Conservation (phyloP, 371 early-diverging fungal genomes). For the Nosema granulosis region DNA sequence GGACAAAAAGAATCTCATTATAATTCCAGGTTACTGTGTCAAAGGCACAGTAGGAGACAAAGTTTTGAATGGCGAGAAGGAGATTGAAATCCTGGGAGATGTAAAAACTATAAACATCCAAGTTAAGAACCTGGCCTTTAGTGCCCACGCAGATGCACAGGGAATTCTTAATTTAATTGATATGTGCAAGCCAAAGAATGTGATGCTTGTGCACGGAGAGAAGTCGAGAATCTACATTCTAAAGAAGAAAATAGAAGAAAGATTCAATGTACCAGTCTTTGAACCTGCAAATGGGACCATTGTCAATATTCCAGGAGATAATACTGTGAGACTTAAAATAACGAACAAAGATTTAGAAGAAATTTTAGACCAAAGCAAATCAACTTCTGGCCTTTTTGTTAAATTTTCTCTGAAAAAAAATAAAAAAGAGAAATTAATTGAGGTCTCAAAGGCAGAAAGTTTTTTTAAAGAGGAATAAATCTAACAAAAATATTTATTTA, state of each 20-base stretch:
- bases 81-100: constrained; percentile 73
- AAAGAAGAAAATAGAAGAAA: constrained; percentile 69
- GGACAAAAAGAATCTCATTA: constrained; percentile 79
- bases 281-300: constrained; percentile 51
- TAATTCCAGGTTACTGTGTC: constrained; percentile 76
- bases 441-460: constrained; percentile 1
- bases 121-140: constrained; percentile 88
- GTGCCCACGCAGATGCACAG: constrained; percentile 94
- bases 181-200: constrained; percentile 81
- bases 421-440: neutral
- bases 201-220: constrained; percentile 96
- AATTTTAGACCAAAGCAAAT: constrained; percentile 17
- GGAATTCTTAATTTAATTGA: constrained; percentile 91
- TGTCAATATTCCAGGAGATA: constrained; percentile 43
- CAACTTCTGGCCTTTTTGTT: constrained; percentile 9
- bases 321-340: constrained; percentile 34
- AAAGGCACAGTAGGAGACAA: constrained; percentile 87
- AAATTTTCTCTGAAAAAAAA: constrained; percentile 20
- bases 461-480: neutral
- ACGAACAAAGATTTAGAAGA: constrained; percentile 23
- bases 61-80: constrained; percentile 78
- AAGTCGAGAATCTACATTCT: constrained; percentile 78
- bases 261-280: constrained; percentile 45
- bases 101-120: constrained; percentile 79
- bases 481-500: neutral